Base-by-base conservation (phyloP, 495 filamentous ascomycete species). In the Neurospora intermedia region DNA sequence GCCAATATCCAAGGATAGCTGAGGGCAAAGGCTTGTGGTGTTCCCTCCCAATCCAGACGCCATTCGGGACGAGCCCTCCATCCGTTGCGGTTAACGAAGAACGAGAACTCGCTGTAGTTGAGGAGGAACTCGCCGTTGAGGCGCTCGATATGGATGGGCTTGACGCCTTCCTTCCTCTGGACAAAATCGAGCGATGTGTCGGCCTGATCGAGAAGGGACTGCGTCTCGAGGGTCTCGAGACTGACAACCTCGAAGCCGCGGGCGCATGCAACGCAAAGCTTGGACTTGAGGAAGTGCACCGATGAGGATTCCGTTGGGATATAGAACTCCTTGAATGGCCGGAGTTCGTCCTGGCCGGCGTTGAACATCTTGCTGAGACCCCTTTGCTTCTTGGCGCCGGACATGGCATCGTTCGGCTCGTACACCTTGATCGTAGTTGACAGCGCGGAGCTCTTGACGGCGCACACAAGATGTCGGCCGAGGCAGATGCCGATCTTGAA, bases 121-220 rank as follows among this genome's bases (percentile, higher is more conserved):
- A 99, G 88, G 54, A 99, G 86, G 87, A 99, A 99, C 80, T 98
- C 96, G 75, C 94, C 93, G 75, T 95, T 93, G 77, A 98, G 89
- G 23, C 96, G 91, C 80, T 98, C 97, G 78, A 99, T 98, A 77
- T 97, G 94, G 74, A 99, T 96, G n/a, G 96, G 95, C 79, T 93
- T 92, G 74, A 96, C 91, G 76, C 91, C 93, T 79, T 99, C 96
- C 77, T 95, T 94, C 45, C 93, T 89, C 54, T 93, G 90, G 42
- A 98, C 95, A 76, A 99, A 97, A 80, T 99, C 96, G 71, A 99
- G 89, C 39, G 94, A 97, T 3, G 96, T 99, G 82, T 99, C 96
- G 72, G 96, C 96, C 81, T 98, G 96, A 79, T 99, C 96, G 72
- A 99, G 90, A 66, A 99, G 88, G 40, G 94, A 94, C 83, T 99